Base-by-base conservation (phyloP, 1,139 yeast species). In the Hansenula sp. region DNA sequence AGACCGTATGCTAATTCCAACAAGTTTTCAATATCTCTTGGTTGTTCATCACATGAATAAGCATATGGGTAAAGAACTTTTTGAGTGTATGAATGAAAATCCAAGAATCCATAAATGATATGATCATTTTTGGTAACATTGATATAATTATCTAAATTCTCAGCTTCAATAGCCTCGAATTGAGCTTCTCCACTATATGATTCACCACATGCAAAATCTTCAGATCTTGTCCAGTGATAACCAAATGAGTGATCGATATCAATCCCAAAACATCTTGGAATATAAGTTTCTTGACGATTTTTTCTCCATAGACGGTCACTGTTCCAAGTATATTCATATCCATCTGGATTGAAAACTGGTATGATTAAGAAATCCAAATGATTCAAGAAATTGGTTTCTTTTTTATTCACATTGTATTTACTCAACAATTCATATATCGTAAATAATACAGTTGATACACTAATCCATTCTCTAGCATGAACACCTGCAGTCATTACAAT, bases 381-480 rank as follows among this genome's bases (percentile, higher is more conserved):
- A 37, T 75, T 61, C 41, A 77, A 53, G 44, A 66, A 64, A 43
- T 60, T 52, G 18, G 66, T 58, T 45, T 67, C 70, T 47, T 65
- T 47, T 58, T 65, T 52, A 39, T 63, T 57, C 34, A 47, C 46
- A 10, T 70, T 76, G 54, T 79, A 81, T 44, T 70, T 73, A 18
- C 70, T 61, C 37, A 85, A 62, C 34, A 87, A 57, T 44, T 74
- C 68, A 50, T 76, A 79, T 29, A 88, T 60, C 12, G 78, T 62
- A 58, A 75, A 86, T 45, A 87, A 74, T 1, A 77, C 81, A 0
- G 92, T 72, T 9, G 90, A 76, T 5, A 82, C 78, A 24, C 90
- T 77, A 17, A 88, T 74, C 97, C 97, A 89, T 62, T 89, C 97
- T 37, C 97, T 72, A 0, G 96, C 94, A 61, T 89, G 96, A 2